Percentiles rank a stretch among this genome's conserved stretches.
These are phyloP conservation scores for Dicorynia guianensis DNA, from an alignment of 306 rosid genomes.

Conservation along the genomic window DNA sequence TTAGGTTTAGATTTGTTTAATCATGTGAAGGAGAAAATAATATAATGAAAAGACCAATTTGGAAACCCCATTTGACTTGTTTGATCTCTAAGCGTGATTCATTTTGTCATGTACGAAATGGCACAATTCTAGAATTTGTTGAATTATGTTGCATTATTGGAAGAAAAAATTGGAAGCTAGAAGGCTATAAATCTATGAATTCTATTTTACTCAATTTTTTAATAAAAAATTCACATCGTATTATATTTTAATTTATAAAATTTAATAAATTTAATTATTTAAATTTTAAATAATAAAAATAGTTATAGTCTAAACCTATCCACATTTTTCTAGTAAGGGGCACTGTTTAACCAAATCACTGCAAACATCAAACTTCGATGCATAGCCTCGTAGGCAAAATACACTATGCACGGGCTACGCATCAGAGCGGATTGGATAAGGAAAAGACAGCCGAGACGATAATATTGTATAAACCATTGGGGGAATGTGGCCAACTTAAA, in stretches of 20 bases:
- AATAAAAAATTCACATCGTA: too few relatives aligned
- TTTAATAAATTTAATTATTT: too few relatives aligned
- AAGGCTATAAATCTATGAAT: too few relatives aligned
- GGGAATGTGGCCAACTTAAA: conserved; percentile 8
- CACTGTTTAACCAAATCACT: conserved; percentile 22
- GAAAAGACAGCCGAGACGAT: conserved; percentile 38
- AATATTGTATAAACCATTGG: conserved; percentile 2
- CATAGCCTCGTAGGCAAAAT: neutral
- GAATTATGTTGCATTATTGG: conserved; percentile 27
- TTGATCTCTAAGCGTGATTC: neutral
- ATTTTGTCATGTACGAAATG: neutral
- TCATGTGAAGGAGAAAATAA: too few relatives aligned
- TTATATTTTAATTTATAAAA: too few relatives aligned
- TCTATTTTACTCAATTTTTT: too few relatives aligned
- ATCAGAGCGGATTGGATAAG: conserved; percentile 26
- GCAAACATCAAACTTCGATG: conserved; percentile 37
- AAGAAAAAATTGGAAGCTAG: conserved; percentile 3
- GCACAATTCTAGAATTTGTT: conserved; percentile 16
- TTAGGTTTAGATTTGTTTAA: conserved; percentile 21
- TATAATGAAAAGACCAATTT: too few relatives aligned
- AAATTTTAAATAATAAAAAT: too few relatives aligned
- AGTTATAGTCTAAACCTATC: too few relatives aligned
- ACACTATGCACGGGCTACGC: conserved; percentile 35
- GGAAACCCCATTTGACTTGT: too few relatives aligned
- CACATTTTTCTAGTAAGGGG: neutral